Conservation (phyloP, 441 rosid species). For the Breynia disticha region DNA sequence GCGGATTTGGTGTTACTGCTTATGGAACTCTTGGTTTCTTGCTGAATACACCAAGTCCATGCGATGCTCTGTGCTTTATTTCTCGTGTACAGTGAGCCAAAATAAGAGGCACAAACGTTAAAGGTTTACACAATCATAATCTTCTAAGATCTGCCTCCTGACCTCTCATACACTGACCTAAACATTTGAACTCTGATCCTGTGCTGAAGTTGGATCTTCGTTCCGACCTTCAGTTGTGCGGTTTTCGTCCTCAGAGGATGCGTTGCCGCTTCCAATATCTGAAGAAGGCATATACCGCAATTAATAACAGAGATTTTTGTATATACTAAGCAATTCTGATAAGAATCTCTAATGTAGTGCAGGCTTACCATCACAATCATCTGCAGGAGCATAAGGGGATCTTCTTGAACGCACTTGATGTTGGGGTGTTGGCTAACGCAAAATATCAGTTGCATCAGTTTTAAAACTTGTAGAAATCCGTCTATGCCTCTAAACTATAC, state of each 20-base stretch:
- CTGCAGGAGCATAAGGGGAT: slow-evolving; percentile 59
- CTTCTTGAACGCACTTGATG: slow-evolving; percentile 62
- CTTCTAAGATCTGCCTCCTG: too few species aligned
- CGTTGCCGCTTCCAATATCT: slow-evolving; percentile 19
- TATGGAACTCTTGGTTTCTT: too few species aligned
- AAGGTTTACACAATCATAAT: too few species aligned
- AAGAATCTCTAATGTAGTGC: background rate
- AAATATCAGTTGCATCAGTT: background rate
- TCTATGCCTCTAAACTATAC: background rate
- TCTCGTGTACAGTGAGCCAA: too few species aligned
- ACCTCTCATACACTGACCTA: too few species aligned
- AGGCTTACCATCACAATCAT: slow-evolving; percentile 38
- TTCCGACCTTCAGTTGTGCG: slow-evolving; percentile 10
- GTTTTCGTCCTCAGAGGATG: slow-evolving; percentile 28
- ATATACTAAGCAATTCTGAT: background rate
- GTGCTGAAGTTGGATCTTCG: background rate
- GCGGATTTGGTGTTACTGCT: too few species aligned
- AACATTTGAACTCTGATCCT: slow-evolving; percentile 4
- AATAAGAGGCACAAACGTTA: too few species aligned
- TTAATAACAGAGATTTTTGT: too few species aligned
- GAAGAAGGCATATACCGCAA: background rate
- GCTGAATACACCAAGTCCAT: too few species aligned
- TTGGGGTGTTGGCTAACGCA: slow-evolving; percentile 61
- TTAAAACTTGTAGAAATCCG: background rate
- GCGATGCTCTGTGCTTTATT: too few species aligned